phyloP scores from a whole-genome alignment of 805 yeast species.

The Nakazawaea pomicola region DNA sequence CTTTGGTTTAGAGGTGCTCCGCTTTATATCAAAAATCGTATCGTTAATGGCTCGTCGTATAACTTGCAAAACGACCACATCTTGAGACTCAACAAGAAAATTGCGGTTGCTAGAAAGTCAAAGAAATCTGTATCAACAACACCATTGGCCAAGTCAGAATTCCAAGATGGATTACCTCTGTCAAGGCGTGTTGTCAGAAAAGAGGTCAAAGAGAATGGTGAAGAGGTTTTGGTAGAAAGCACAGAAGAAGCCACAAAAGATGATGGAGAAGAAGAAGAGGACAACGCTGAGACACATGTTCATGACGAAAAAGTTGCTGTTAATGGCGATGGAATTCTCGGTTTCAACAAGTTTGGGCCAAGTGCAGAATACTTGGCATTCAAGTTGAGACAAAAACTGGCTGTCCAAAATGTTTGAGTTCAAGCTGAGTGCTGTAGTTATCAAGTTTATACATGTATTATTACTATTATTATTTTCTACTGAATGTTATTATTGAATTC shows the following conservation, averaged over 20 bases:
- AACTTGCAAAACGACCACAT: slow-evolving; percentile 1
- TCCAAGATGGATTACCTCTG: not conserved
- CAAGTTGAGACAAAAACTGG: slow-evolving; percentile 30
- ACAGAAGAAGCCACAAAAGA: slow-evolving; percentile 2
- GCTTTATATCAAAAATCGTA: slow-evolving; percentile 36
- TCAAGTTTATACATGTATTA: not conserved
- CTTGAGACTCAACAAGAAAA: slow-evolving; percentile 5
- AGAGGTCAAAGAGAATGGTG: slow-evolving; percentile 23
- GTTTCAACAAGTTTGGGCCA: slow-evolving; percentile 52
- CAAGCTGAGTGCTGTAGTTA: too few relatives aligned
- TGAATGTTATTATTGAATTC: too few relatives aligned
- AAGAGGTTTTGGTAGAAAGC: slow-evolving; percentile 14
- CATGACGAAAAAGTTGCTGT: slow-evolving; percentile 14
- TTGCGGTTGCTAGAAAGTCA: too few relatives aligned
- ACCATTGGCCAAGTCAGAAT: not conserved
- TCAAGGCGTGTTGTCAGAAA: slow-evolving; percentile 19
- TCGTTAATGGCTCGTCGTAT: slow-evolving; percentile 20
- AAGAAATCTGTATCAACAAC: not conserved
- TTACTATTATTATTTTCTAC: too few relatives aligned
- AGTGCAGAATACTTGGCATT: slow-evolving; percentile 69
- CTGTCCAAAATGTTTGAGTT: too few relatives aligned
- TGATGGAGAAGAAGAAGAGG: slow-evolving; percentile 15
- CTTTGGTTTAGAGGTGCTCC: slow-evolving; percentile 74
- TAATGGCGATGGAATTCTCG: slow-evolving; percentile 22
- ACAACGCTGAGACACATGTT: not conserved